Evolutionary conservation across 2,329 filamentous ascomycete species (phyloP).

Genomic region (Fusarium euwallaceae): DNA sequence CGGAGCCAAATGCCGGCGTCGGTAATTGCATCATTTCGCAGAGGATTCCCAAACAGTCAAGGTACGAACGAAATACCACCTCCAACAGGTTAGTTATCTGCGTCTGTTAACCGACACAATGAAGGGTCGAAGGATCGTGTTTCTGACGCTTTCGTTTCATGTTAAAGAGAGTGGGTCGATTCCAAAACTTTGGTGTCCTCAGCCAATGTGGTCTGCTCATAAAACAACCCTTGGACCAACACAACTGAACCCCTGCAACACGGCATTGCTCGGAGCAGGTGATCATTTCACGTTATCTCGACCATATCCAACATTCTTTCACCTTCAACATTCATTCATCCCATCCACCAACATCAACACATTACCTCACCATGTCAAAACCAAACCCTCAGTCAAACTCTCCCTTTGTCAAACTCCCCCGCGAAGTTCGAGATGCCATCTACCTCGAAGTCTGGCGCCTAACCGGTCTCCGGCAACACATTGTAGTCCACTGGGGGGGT

Average conservation of each 20-base stretch:
- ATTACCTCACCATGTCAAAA: background rate
- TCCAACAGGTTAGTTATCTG: no score
- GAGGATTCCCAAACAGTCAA: background rate
- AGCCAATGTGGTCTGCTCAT: background rate
- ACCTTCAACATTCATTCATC: background rate
- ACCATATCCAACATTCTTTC: background rate
- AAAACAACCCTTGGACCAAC: background rate
- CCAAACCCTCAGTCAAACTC: slow-evolving; percentile 16
- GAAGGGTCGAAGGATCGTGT: background rate
- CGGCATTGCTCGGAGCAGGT: background rate
- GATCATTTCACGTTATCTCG: background rate
- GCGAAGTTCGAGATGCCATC: slow-evolving; percentile 29
- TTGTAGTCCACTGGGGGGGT: slow-evolving; percentile 15
- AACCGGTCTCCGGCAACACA: slow-evolving; percentile 23
- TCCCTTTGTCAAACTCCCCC: slow-evolving; percentile 13
- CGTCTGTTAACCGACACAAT: background rate
- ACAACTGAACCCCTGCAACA: background rate
- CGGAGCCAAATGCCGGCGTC: background rate
- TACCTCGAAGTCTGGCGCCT: slow-evolving; percentile 30
- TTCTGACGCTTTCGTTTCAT: background rate
- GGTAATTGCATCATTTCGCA: background rate
- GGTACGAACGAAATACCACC: no score
- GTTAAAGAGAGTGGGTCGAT: background rate
- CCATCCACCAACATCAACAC: background rate
- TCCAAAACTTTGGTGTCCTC: background rate